Evolutionary conservation across 208 protist species (phyloP).

Genomic region (Sergeia podlipaevii): DNA sequence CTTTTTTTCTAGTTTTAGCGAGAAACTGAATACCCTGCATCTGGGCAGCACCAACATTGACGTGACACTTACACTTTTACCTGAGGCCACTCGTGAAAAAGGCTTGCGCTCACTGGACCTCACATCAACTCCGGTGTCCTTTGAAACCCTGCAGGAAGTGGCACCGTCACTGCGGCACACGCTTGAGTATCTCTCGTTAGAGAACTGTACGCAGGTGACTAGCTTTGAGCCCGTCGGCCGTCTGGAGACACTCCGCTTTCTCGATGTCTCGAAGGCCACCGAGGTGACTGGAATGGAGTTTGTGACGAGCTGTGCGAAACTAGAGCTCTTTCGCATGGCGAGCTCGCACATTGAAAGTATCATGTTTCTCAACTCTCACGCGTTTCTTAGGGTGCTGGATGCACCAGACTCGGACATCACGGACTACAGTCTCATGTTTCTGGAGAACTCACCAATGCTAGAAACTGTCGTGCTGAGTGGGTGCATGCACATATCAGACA

Average conservation of each 20-base stretch:
- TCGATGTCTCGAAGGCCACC: conserved; percentile 65
- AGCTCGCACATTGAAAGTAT: conserved; percentile 56
- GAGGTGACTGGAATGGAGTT: conserved; percentile 49
- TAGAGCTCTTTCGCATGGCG: conserved; percentile 75
- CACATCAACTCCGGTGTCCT: conserved; percentile 44
- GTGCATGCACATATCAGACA: conserved; percentile 63
- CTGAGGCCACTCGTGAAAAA: conserved; percentile 19
- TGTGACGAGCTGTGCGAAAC: conserved; percentile 32
- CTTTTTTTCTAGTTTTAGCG: conserved; percentile 49
- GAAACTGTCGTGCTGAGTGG: conserved; percentile 69
- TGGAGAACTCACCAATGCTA: conserved; percentile 52
- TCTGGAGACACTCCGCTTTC: conserved; percentile 52
- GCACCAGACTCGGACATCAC: conserved; percentile 45
- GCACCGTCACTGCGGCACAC: conserved; percentile 29
- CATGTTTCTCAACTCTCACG: conserved; percentile 44
- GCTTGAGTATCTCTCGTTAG: conserved; percentile 67
- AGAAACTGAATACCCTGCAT: conserved; percentile 46
- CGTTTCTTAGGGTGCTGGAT: conserved; percentile 61
- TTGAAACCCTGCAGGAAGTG: conserved; percentile 56
- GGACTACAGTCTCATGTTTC: conserved; percentile 53
- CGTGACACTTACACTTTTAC: conserved; percentile 36
- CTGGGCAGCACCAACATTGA: conserved; percentile 59
- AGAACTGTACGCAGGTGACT: conserved; percentile 45
- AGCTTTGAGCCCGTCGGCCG: conserved; percentile 45
- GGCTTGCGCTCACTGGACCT: conserved; percentile 45